Evolutionary conservation across 78 protist genomes (phyloP).

Genomic region (Ministeria vibrans): DNA sequence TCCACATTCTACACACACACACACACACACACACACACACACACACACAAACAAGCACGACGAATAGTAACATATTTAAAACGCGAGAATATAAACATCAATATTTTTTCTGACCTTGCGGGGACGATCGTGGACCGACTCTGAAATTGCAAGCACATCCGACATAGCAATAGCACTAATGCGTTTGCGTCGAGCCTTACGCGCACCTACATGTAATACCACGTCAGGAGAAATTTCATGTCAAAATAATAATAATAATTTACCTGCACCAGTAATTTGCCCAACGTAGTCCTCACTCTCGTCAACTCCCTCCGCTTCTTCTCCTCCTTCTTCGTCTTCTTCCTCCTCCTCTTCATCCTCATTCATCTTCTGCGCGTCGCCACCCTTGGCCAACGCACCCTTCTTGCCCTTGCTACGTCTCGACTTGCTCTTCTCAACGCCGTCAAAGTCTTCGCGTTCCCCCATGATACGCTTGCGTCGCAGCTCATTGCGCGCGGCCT

Average conservation of each 20-base stretch:
- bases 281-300: no score
- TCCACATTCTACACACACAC: not conserved
- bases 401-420: not conserved
- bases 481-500: not conserved
- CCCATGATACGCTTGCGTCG: not conserved
- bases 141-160: not conserved
- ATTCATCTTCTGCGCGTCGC: no score
- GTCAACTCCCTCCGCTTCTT: no score
- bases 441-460: not conserved
- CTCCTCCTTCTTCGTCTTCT: no score
- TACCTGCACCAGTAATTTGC: no score
- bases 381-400: no score
- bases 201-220: not conserved
- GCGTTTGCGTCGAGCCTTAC: not conserved
- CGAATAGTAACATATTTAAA: not conserved
- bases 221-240: no score
- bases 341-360: no score
- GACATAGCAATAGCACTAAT: not conserved
- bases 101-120: not conserved
- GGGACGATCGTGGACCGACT: not conserved
- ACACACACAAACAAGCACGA: not conserved
- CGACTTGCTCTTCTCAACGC: not conserved
- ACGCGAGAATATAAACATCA: not conserved
- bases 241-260: no score
- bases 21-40: not conserved